phyloP scores from a whole-genome alignment of 2,329 filamentous ascomycete genomes.

The Annulohypoxylon truncatum region DNA sequence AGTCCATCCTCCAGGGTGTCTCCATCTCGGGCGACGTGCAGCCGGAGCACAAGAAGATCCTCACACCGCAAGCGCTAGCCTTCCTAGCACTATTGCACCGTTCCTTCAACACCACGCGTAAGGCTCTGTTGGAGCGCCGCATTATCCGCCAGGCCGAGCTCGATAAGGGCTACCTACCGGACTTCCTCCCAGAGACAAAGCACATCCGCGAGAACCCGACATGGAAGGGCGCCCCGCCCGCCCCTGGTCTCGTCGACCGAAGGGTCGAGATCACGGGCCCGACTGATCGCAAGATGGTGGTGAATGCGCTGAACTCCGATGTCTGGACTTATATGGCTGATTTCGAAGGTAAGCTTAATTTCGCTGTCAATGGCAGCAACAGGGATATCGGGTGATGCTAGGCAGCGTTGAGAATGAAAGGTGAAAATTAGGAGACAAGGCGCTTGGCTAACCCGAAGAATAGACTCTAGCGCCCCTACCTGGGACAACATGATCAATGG shows the following conservation, averaged over 20 bases:
- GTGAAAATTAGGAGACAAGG: not conserved
- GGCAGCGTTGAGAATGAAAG: not conserved
- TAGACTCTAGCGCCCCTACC: conserved; percentile 93
- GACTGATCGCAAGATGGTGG: conserved; percentile 98
- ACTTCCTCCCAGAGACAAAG: conserved; percentile 96
- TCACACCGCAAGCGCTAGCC: conserved; percentile 88
- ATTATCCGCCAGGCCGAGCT: conserved; percentile 90
- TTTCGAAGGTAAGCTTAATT: conserved; percentile 80
- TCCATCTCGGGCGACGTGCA: conserved; percentile 83
- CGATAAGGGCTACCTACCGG: conserved; percentile 86
- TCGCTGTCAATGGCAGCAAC: not conserved
- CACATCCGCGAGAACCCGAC: conserved; percentile 93
- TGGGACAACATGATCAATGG: conserved; percentile 99
- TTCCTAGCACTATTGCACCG: conserved; percentile 96
- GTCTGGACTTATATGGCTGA: conserved; percentile 99
- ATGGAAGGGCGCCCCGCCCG: conserved; percentile 92
- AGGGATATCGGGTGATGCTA: not conserved
- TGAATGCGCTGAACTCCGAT: conserved; percentile 94
- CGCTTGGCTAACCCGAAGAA: conserved; percentile 32
- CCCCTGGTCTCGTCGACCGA: conserved; percentile 91
- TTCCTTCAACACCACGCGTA: conserved; percentile 91
- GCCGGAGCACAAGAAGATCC: conserved; percentile 86
- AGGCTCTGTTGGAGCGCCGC: conserved; percentile 87
- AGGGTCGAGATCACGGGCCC: conserved; percentile 97
- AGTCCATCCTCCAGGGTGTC: conserved; percentile 87